phyloP scores from a whole-genome alignment of 164 flowering plant species.

The Vitis riparia region DNA sequence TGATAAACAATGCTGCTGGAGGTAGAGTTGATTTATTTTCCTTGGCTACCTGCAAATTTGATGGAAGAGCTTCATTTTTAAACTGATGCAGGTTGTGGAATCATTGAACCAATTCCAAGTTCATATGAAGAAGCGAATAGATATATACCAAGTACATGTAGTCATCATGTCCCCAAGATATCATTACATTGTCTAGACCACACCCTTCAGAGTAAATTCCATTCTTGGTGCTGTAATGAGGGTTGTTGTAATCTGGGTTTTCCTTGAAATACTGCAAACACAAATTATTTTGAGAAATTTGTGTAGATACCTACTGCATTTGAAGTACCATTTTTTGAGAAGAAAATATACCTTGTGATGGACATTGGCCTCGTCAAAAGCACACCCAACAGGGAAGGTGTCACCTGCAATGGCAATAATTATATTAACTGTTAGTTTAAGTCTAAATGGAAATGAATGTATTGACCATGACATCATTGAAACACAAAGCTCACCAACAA shows the following conservation, averaged over 20 bases:
- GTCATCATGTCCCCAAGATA: slow-evolving; percentile 79
- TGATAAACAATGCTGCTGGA: slow-evolving; percentile 54
- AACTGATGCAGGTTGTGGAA: too few relatives aligned
- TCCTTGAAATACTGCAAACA: slow-evolving; percentile 48
- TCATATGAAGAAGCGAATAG: not conserved
- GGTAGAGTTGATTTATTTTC: slow-evolving; percentile 62
- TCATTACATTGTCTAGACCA: slow-evolving; percentile 56
- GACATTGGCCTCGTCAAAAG: slow-evolving; percentile 63
- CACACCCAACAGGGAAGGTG: slow-evolving; percentile 81
- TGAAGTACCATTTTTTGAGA: not conserved
- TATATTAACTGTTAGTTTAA: too few relatives aligned
- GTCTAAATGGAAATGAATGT: too few relatives aligned
- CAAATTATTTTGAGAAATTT: not conserved
- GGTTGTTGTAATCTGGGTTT: slow-evolving; percentile 50
- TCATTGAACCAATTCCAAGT: not conserved
- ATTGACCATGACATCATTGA: not conserved
- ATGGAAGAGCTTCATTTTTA: not conserved
- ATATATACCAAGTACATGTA: slow-evolving; percentile 68
- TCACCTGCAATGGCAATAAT: slow-evolving; percentile 43
- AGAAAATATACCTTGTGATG: slow-evolving; percentile 56
- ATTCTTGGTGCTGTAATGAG: slow-evolving; percentile 49
- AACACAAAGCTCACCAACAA: slow-evolving; percentile 37
- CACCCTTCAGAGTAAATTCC: slow-evolving; percentile 60
- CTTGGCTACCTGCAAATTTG: slow-evolving; percentile 50
- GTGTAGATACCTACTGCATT: not conserved